phyloP scores from a whole-genome alignment of 2,329 filamentous ascomycete genomes.

The Dactylellina leptospora region DNA sequence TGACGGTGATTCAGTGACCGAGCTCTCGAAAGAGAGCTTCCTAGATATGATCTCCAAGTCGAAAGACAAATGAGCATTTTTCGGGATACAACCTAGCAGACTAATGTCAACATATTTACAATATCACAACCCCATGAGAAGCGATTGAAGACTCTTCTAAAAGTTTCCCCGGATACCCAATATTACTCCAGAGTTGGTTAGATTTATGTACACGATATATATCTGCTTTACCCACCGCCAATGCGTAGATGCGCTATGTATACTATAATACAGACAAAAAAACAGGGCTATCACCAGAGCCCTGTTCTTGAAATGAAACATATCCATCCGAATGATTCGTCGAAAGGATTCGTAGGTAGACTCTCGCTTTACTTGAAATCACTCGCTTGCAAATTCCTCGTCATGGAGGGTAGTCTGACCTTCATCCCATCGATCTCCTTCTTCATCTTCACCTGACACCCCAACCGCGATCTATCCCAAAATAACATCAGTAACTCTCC shows the following conservation, averaged over 20 bases:
- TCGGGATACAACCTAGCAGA: no score
- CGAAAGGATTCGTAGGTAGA: no score
- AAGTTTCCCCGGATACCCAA: conserved; percentile 13
- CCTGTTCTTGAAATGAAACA: not conserved
- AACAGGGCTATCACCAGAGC: not conserved
- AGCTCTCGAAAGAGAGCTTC: conserved; percentile 98
- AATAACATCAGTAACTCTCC: not conserved
- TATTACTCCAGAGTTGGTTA: conserved; percentile 23
- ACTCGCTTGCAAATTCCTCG: conserved; percentile 91
- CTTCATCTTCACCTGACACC: conserved; percentile 90
- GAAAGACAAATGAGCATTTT: conserved; percentile 33
- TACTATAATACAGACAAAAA: conserved; percentile 23
- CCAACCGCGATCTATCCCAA: conserved; percentile 66
- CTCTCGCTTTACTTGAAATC: conserved; percentile 72
- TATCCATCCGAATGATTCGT: not conserved
- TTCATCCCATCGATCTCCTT: conserved; percentile 87
- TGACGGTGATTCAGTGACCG: conserved; percentile 68
- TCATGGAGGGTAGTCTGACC: conserved; percentile 90
- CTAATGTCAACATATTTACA: no score
- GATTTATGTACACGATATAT: conserved; percentile 15
- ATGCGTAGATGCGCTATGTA: conserved; percentile 18
- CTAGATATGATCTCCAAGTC: conserved; percentile 76
- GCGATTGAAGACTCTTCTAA: not conserved
- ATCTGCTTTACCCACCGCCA: not conserved
- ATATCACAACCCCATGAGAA: conserved; percentile 7